Percentiles rank a stretch among this genome's conserved stretches.
These are phyloP conservation scores for Mortierella sp. DNA, from an alignment of 371 early-diverging fungal species.

Conservation along the genomic window DNA sequence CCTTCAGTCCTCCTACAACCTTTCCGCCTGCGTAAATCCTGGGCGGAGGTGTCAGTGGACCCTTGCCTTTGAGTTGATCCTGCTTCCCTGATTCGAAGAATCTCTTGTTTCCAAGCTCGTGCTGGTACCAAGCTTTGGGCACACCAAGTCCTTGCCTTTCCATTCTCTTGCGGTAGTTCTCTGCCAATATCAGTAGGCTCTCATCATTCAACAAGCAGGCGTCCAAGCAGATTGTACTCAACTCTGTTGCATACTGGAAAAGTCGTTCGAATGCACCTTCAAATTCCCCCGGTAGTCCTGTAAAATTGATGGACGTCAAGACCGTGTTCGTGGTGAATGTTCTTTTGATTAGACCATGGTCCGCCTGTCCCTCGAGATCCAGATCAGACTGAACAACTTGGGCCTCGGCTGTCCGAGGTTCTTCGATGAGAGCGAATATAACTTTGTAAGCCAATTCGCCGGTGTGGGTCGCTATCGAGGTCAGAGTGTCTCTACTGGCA, in stretches of 20 bases:
- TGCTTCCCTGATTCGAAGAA: not conserved
- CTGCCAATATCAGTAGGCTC: conserved; percentile 16
- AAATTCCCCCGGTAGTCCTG: conserved; percentile 3
- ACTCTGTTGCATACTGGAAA: conserved; percentile 24
- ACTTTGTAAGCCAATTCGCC: conserved; percentile 1
- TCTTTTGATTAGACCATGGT: no score
- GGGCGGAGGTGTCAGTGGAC: not conserved
- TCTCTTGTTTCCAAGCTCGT: conserved; percentile 5
- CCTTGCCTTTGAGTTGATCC: not conserved
- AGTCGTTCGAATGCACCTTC: conserved; percentile 3
- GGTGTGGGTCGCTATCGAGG: not conserved
- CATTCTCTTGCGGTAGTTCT: conserved; percentile 21
- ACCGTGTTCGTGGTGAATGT: conserved; percentile 14
- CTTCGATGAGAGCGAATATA: conserved; percentile 13
- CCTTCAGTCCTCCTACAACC: conserved; percentile 16
- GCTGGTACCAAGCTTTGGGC: conserved; percentile 22
- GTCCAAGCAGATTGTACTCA: not conserved
- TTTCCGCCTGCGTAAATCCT: conserved; percentile 5
- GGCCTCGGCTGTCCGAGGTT: not conserved
- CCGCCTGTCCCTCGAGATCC: no score
- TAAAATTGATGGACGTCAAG: conserved; percentile 13
- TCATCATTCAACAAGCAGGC: conserved; percentile 14
- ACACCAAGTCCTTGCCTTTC: conserved; percentile 14
- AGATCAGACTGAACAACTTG: not conserved
- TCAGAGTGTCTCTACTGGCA: not conserved